A percentile compares a stretch with the other conserved stretches of the same genome.
These are phyloP conservation scores for Moelleriella libera DNA, from an alignment of 2,329 filamentous ascomycete species.

Conservation along the genomic window DNA sequence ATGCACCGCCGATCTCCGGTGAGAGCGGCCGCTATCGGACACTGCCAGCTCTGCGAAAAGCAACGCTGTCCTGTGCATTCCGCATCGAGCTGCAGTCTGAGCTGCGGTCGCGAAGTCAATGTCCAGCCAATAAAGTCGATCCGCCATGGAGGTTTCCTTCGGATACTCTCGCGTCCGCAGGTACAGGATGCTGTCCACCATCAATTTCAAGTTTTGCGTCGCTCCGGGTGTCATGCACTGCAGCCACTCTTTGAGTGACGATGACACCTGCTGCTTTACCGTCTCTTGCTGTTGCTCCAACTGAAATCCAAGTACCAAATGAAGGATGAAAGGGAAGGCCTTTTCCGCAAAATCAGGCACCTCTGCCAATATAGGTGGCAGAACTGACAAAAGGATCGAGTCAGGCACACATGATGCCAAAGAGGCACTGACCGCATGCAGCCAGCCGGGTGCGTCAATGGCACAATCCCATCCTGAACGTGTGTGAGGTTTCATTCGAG, in stretches of 20 bases:
- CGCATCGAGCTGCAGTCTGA: slow-evolving; percentile 58
- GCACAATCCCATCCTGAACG: slow-evolving; percentile 16
- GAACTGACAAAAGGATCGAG: slow-evolving; percentile 54
- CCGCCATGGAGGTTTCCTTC: slow-evolving; percentile 62
- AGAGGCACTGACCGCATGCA: slow-evolving; percentile 43
- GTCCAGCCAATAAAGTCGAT: slow-evolving; percentile 74
- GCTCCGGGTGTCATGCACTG: slow-evolving; percentile 19
- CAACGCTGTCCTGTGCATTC: slow-evolving; percentile 77
- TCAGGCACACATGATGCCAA: slow-evolving; percentile 44
- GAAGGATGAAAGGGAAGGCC: slow-evolving; percentile 71
- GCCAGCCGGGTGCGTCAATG: slow-evolving; percentile 40
- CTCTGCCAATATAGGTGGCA: slow-evolving; percentile 50
- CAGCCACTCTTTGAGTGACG: slow-evolving; percentile 51
- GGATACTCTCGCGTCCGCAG: slow-evolving; percentile 68
- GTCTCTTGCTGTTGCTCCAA: slow-evolving; percentile 40
- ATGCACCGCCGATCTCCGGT: slow-evolving; percentile 51
- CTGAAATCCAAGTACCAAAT: slow-evolving; percentile 62
- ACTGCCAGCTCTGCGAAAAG: slow-evolving; percentile 65
- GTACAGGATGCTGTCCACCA: slow-evolving; percentile 73
- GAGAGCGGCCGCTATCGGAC: slow-evolving; percentile 39
- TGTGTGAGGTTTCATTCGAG: slow-evolving; percentile 3
- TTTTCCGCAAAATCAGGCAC: slow-evolving; percentile 58
- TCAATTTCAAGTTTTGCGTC: slow-evolving; percentile 51
- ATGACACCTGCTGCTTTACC: slow-evolving; percentile 50
- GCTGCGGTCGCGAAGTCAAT: slow-evolving; percentile 61